phyloP scores from a whole-genome alignment of 2,329 filamentous ascomycete genomes.

The Clarireedia monteithiana region DNA sequence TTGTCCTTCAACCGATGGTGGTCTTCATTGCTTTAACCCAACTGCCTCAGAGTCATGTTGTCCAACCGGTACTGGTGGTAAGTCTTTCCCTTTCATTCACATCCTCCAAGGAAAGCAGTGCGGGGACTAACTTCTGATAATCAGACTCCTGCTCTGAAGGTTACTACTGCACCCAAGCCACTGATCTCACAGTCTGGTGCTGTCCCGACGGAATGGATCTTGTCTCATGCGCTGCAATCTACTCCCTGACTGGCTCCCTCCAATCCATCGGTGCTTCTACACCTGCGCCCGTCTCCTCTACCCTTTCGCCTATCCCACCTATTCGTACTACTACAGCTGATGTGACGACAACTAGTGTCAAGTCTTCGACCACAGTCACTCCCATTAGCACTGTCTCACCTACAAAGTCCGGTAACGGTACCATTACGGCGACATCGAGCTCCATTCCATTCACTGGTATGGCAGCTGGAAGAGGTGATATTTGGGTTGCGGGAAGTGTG shows the following conservation, averaged over 20 bases:
- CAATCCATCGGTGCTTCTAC: background rate
- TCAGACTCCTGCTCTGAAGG: constrained; percentile 10
- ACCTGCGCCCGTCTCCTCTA: background rate
- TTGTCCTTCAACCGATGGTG: constrained; percentile 1
- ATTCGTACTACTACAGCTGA: too few relatives aligned
- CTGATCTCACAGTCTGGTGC: constrained; percentile 46
- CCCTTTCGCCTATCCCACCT: too few relatives aligned
- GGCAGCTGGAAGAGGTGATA: background rate
- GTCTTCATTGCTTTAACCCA: constrained; percentile 4
- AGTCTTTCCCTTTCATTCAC: background rate
- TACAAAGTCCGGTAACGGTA: background rate
- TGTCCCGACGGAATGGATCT: constrained; percentile 46
- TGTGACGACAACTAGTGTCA: background rate
- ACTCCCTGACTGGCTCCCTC: constrained; percentile 41
- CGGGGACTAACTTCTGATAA: background rate
- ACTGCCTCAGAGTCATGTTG: constrained; percentile 2
- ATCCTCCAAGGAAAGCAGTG: background rate
- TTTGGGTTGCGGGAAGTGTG: background rate
- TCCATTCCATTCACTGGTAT: background rate
- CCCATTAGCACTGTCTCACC: background rate
- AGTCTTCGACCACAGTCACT: background rate
- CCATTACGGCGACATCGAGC: background rate
- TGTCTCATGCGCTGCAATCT: constrained; percentile 44
- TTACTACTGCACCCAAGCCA: constrained; percentile 55
- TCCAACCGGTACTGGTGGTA: constrained; percentile 7